Percentiles rank a stretch among this genome's conserved stretches.
Conservation (phyloP, 1,284 basidiomycete species). For the Hypsizygus ulmarius region DNA sequence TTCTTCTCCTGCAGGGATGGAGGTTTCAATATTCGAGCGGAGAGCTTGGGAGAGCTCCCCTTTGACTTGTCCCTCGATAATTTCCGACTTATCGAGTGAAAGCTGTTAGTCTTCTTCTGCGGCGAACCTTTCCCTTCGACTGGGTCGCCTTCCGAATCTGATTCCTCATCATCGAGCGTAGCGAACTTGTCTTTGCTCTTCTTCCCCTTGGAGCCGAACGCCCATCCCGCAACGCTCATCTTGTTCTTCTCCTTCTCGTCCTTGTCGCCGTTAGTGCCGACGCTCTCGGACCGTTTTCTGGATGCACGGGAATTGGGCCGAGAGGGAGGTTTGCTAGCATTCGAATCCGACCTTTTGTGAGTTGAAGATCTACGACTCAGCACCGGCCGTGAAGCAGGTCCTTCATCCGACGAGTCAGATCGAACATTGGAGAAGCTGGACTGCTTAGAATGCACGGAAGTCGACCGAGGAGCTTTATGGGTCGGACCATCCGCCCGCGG, state of each 20-base stretch:
- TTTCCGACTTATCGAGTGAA: constrained; percentile 32
- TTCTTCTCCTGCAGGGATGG: constrained; percentile 49
- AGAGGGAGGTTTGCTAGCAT: constrained; percentile 43
- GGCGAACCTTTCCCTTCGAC: constrained; percentile 26
- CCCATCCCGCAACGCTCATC: constrained; percentile 63
- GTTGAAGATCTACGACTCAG: constrained; percentile 31
- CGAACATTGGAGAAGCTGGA: constrained; percentile 15
- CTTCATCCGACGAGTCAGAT: constrained; percentile 38
- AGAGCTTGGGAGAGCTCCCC: constrained; percentile 40
- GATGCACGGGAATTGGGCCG: constrained; percentile 54
- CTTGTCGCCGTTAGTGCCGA: constrained; percentile 33
- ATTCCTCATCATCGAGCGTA: constrained; percentile 46
- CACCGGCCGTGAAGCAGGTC: constrained; percentile 1
- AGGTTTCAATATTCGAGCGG: constrained; percentile 46
- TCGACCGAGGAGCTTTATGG: constrained; percentile 18
- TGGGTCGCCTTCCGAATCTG: constrained; percentile 22
- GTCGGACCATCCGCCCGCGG: constrained; percentile 15
- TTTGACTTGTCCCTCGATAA: constrained; percentile 38
- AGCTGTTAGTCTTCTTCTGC: constrained; percentile 27
- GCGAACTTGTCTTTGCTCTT: constrained; percentile 66
- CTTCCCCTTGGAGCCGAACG: constrained; percentile 62
- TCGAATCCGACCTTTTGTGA: constrained; percentile 41
- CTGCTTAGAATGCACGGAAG: constrained; percentile 10
- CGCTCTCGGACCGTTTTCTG: constrained; percentile 60
- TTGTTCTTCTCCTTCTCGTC: constrained; percentile 37